phyloP scores from a whole-genome alignment of 768 basidiomycete species.

The Candolleomyces eurysporus region DNA sequence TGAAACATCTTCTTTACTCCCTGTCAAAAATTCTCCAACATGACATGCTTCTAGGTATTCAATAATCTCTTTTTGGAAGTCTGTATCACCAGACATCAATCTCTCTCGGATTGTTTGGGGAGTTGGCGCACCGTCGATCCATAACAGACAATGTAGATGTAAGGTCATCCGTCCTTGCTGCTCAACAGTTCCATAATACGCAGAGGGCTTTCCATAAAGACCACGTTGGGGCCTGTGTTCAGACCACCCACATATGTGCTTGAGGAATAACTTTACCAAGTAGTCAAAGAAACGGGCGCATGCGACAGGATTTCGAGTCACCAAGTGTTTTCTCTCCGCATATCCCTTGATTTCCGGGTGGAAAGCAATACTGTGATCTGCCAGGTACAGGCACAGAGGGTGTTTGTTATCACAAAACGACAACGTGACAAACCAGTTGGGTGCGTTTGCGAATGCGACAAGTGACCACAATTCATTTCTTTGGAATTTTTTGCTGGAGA shows the following conservation, averaged over 20 bases:
- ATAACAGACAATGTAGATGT: conserved; percentile 31
- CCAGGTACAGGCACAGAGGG: conserved; percentile 24
- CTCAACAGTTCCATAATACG: conserved; percentile 27
- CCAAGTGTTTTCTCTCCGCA: background rate
- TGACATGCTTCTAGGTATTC: no score
- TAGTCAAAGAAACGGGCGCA: no score
- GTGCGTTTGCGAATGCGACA: no score
- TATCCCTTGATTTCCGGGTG: conserved; percentile 7
- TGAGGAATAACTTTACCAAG: no score
- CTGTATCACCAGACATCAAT: no score
- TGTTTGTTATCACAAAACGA: conserved; percentile 25
- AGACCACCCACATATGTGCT: no score
- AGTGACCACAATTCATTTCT: conserved; percentile 31
- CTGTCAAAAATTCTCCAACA: no score
- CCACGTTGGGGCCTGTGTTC: background rate
- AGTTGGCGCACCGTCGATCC: no score
- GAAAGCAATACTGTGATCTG: conserved; percentile 18
- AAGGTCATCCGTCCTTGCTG: conserved; percentile 29
- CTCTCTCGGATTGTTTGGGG: no score
- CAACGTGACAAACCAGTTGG: conserved; percentile 29
- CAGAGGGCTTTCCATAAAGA: conserved; percentile 24
- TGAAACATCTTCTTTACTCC: no score
- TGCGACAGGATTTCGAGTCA: no score
- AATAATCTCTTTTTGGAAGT: no score
- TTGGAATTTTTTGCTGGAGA: conserved; percentile 24